Conservation (phyloP, 306 rosid species). For the Vigna hirtella region DNA sequence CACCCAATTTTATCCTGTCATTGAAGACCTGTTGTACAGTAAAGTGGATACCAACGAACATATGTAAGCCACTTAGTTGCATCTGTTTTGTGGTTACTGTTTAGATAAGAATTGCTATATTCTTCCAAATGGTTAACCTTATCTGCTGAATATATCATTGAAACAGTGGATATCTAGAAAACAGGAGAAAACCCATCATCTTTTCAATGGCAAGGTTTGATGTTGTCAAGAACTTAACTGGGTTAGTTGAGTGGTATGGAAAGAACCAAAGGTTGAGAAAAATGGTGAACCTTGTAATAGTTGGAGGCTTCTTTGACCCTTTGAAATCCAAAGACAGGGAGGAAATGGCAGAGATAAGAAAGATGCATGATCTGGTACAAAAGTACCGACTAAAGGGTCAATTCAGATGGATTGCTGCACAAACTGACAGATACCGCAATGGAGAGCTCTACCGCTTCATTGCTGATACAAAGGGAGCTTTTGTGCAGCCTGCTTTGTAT, state of each 20-base stretch:
- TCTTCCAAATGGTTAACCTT: slow-evolving; percentile 13
- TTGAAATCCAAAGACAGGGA: slow-evolving; percentile 84
- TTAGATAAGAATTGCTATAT: slow-evolving; percentile 1
- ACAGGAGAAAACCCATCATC: slow-evolving; percentile 75
- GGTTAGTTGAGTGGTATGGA: slow-evolving; percentile 87
- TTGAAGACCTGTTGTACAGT: slow-evolving; percentile 73
- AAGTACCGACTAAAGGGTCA: slow-evolving; percentile 75
- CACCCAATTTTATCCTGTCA: slow-evolving; percentile 60
- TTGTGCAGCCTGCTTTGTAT: slow-evolving; percentile 92
- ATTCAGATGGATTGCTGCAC: slow-evolving; percentile 94
- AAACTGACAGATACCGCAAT: slow-evolving; percentile 74
- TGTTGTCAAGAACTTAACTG: slow-evolving; percentile 84
- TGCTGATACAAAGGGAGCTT: slow-evolving; percentile 93
- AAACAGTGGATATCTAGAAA: slow-evolving; percentile 76
- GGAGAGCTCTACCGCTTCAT: slow-evolving; percentile 87
- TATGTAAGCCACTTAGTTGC: slow-evolving; percentile 54
- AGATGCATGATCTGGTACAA: slow-evolving; percentile 74
- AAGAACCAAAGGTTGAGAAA: slow-evolving; percentile 71
- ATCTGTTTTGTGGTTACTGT: neutral
- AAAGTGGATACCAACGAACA: slow-evolving; percentile 72
- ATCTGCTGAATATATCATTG: slow-evolving; percentile 3
- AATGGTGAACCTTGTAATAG: slow-evolving; percentile 88
- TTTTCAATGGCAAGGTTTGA: slow-evolving; percentile 95
- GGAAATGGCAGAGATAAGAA: slow-evolving; percentile 76
- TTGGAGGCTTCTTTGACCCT: slow-evolving; percentile 95